Conservation (phyloP, 768 basidiomycete species). For the Aureoboletus auriporus region DNA sequence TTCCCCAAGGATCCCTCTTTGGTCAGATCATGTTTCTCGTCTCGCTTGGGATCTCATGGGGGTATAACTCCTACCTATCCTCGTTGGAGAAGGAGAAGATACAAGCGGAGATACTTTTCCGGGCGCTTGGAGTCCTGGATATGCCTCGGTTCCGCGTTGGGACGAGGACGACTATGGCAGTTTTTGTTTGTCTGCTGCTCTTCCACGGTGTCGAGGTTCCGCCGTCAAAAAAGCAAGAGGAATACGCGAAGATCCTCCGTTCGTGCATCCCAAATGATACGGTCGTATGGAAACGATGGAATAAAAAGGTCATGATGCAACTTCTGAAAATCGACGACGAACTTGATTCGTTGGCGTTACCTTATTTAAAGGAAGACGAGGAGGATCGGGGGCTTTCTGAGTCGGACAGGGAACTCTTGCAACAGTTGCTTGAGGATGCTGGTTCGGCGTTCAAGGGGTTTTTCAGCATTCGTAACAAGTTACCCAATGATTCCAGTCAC, state of each 20-base stretch:
- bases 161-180: conserved; percentile 19
- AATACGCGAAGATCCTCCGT: conserved; percentile 5
- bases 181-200: conserved; percentile 23
- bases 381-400: background rate
- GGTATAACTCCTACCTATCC: conserved; percentile 30
- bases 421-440: conserved; percentile 16
- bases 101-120: conserved; percentile 15
- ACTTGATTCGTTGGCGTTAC: background rate
- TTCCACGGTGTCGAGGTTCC: conserved; percentile 10
- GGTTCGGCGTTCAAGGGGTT: conserved; percentile 13
- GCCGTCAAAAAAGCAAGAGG: background rate
- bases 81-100: conserved; percentile 33
- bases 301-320: conserved; percentile 16
- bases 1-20: conserved; percentile 32
- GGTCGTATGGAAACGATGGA: conserved; percentile 21
- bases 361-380: background rate
- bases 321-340: background rate
- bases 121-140: conserved; percentile 4
- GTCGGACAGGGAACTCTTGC: conserved; percentile 1
- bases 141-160: conserved; percentile 14
- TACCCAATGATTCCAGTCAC: conserved; percentile 3
- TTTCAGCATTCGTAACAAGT: fast-evolving
- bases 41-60: conserved; percentile 31
- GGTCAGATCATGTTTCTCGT: conserved; percentile 33
- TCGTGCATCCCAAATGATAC: conserved; percentile 22